Percentiles rank a stretch among this genome's conserved stretches.
Conservation (phyloP, 108 stramenopile species). For the Cyclotella kingstonii region DNA sequence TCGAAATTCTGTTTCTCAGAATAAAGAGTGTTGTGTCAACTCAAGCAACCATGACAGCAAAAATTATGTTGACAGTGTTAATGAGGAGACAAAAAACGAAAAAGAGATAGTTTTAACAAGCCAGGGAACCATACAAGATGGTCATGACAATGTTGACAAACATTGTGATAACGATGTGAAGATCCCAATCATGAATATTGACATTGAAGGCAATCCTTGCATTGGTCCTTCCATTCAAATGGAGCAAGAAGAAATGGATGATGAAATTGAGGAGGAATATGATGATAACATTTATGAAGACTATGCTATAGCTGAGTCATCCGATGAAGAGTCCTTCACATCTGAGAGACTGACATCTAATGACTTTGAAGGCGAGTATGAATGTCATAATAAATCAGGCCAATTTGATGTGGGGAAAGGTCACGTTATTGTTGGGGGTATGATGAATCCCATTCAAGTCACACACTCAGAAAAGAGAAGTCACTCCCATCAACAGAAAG, state of each 20-base stretch:
- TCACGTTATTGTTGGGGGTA: not conserved
- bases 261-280: conserved; percentile 18
- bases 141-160: too few species aligned
- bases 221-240: too few species aligned
- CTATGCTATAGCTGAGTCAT: conserved; percentile 7
- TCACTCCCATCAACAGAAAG: not conserved
- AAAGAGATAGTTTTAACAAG: too few species aligned
- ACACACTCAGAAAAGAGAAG: not conserved
- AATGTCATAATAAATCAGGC: not conserved
- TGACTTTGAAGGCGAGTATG: not conserved
- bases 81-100: too few species aligned
- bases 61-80: too few species aligned
- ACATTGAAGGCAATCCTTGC: too few species aligned
- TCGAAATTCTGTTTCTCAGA: too few species aligned
- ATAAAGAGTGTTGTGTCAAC: too few species aligned
- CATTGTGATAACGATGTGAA: too few species aligned
- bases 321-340: conserved; percentile 6
- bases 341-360: not conserved
- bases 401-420: not conserved
- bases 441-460: not conserved
- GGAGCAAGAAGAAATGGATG: not conserved
- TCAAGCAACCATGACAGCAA: too few species aligned
- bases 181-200: too few species aligned
- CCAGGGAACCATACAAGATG: too few species aligned
- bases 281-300: conserved; percentile 14